These are phyloP conservation scores for Phytopythium montanum DNA, from an alignment of 352 stramenopile genomes.

Conservation along the genomic window DNA sequence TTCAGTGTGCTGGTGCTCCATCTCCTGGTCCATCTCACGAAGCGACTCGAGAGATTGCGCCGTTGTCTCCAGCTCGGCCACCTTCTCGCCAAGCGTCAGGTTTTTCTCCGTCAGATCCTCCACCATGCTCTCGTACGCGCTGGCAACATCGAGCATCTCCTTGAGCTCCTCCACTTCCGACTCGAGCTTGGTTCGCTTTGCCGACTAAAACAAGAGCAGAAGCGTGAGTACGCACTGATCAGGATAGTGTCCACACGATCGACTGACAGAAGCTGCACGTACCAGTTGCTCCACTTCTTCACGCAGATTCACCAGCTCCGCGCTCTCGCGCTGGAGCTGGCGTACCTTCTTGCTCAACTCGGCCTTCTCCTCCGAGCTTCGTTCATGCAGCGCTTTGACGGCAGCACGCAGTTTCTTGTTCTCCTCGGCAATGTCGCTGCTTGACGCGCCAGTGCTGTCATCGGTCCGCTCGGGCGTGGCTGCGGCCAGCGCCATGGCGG, in stretches of 20 bases:
- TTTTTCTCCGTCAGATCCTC: conserved; percentile 89
- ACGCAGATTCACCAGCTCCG: conserved; percentile 52
- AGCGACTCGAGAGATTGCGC: conserved; percentile 76
- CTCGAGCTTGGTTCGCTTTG: conserved; percentile 52
- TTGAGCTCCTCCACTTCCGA: conserved; percentile 81
- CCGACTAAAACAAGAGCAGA: conserved; percentile 24
- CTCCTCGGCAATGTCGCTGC: conserved; percentile 58
- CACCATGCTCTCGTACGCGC: conserved; percentile 87
- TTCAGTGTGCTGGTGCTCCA: conserved; percentile 86
- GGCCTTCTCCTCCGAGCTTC: conserved; percentile 73
- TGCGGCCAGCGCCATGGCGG: conserved; percentile 44
- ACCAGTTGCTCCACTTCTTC: conserved; percentile 76
- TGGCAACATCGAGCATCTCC: conserved; percentile 81
- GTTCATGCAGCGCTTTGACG: conserved; percentile 81
- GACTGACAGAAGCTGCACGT: conserved; percentile 14
- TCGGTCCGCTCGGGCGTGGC: conserved; percentile 32
- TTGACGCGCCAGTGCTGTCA: conserved; percentile 10
- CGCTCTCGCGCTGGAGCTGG: conserved; percentile 68
- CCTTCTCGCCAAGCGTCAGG: conserved; percentile 72
- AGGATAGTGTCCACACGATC: not conserved
- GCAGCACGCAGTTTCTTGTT: conserved; percentile 81
- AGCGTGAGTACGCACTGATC: no score
- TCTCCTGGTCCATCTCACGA: conserved; percentile 83
- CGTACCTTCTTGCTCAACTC: conserved; percentile 80
- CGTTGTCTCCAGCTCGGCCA: conserved; percentile 69